Conservation (phyloP, 2,329 filamentous ascomycete species). For the Penicillium digitatum region DNA sequence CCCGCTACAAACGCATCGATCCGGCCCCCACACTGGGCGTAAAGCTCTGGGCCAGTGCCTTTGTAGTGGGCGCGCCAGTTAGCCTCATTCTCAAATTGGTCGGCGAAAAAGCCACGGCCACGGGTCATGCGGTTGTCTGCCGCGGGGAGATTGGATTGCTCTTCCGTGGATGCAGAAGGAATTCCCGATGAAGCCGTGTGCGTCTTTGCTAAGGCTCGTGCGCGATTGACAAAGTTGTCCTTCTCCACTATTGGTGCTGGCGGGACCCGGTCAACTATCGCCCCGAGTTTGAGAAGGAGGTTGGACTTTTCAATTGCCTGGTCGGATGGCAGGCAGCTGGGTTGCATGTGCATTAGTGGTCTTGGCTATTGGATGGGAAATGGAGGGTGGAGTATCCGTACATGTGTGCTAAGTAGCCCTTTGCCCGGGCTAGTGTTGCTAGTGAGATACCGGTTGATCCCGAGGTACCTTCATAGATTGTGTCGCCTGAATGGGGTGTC, state of each 20-base stretch:
- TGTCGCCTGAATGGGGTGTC: conserved; percentile 76
- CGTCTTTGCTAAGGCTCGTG: conserved; percentile 68
- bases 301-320: conserved; percentile 84
- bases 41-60: conserved; percentile 87
- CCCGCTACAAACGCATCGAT: conserved; percentile 89
- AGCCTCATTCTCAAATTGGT: conserved; percentile 89
- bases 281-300: conserved; percentile 82
- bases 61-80: conserved; percentile 83
- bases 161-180: conserved; percentile 6
- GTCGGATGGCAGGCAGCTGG: conserved; percentile 85
- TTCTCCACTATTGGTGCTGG: conserved; percentile 92
- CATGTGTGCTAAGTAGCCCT: conserved; percentile 90
- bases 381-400: conserved; percentile 33
- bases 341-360: conserved; percentile 15
- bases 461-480: conserved; percentile 95
- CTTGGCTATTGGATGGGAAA: conserved; percentile 2
- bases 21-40: conserved; percentile 66
- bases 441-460: conserved; percentile 95
- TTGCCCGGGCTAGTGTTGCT: conserved; percentile 79
- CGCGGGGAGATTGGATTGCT: conserved; percentile 16
- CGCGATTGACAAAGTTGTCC: conserved; percentile 90
- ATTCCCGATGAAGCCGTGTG: conserved; percentile 54
- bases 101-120: conserved; percentile 84
- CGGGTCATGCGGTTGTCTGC: conserved; percentile 41
- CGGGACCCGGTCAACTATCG: conserved; percentile 83